phyloP scores from a whole-genome alignment of 2,329 filamentous ascomycete genomes.

The Pestalotiopsis sp. region DNA sequence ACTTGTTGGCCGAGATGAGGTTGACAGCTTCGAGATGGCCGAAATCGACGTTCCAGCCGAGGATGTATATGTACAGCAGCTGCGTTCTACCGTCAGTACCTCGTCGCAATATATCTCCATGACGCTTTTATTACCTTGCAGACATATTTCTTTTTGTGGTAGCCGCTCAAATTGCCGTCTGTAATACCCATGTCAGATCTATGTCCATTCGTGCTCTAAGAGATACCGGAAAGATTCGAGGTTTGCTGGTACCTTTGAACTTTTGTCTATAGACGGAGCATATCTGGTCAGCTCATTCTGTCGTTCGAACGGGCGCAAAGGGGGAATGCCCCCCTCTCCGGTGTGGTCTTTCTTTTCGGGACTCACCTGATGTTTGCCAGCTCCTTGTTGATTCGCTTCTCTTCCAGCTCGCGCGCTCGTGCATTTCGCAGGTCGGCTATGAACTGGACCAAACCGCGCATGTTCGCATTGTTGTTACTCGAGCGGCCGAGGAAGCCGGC shows the following conservation, averaged over 20 bases:
- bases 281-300: background rate
- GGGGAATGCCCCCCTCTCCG: background rate
- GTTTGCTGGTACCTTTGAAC: conserved; percentile 72
- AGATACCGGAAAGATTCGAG: background rate
- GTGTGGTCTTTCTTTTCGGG: conserved; percentile 19
- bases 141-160: conserved; percentile 99
- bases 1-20: conserved; percentile 93
- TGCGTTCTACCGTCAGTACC: conserved; percentile 33
- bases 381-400: conserved; percentile 99
- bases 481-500: conserved; percentile 69
- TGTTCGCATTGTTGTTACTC: conserved; percentile 66
- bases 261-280: conserved; percentile 66
- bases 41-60: conserved; percentile 99
- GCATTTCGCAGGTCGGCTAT: conserved; percentile 97
- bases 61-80: conserved; percentile 97
- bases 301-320: conserved; percentile 8
- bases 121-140: conserved; percentile 72
- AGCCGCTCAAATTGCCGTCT: conserved; percentile 90
- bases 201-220: background rate
- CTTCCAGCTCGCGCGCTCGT: conserved; percentile 90
- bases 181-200: conserved; percentile 28
- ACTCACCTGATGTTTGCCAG: conserved; percentile 87
- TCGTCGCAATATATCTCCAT: conserved; percentile 13
- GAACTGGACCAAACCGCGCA: conserved; percentile 92
- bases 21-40: conserved; percentile 98